Conservation (phyloP, 345 rosid genomes). For the Tarenaya hassleriana region DNA sequence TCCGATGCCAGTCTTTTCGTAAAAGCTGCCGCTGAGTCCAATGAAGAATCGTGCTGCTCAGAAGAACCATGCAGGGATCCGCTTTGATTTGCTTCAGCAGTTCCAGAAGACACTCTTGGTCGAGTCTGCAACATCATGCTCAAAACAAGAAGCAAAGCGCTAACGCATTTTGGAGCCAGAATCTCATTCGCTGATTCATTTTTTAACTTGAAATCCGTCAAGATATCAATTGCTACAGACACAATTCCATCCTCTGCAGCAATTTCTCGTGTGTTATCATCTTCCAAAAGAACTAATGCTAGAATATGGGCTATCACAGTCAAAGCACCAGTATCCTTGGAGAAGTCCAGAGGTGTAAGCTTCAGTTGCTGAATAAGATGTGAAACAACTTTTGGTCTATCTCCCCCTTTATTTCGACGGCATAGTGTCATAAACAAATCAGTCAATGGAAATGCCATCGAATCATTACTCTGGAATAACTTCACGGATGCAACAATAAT, state of each 20-base stretch:
- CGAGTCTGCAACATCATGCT: conserved; percentile 74
- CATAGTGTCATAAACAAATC: conserved; percentile 88
- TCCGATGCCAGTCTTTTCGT: conserved; percentile 42
- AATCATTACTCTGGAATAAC: conserved; percentile 65
- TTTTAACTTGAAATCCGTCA: conserved; percentile 53
- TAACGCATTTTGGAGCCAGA: conserved; percentile 73
- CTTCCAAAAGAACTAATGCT: conserved; percentile 79
- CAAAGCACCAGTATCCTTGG: conserved; percentile 58
- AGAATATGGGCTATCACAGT: conserved; percentile 79
- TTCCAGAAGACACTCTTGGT: conserved; percentile 47
- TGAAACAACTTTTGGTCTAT: conserved; percentile 60
- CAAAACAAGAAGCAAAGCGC: conserved; percentile 74
- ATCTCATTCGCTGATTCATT: conserved; percentile 46
- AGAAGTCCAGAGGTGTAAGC: conserved; percentile 61
- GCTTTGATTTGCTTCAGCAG: conserved; percentile 39
- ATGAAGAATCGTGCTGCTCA: conserved; percentile 32
- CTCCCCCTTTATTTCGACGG: conserved; percentile 87
- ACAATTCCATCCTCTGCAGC: conserved; percentile 74
- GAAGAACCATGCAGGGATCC: conserved; percentile 44
- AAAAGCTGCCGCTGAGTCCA: conserved; percentile 28
- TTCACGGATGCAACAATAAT: conserved; percentile 75
- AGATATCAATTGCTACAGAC: conserved; percentile 52
- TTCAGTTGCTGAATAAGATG: conserved; percentile 86
- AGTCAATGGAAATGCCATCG: conserved; percentile 67
- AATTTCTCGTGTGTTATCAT: conserved; percentile 64